Percentiles rank a stretch among this genome's conserved stretches.
Evolutionary conservation across 306 rosid species (phyloP).

Genomic region (Medicago truncatula): DNA sequence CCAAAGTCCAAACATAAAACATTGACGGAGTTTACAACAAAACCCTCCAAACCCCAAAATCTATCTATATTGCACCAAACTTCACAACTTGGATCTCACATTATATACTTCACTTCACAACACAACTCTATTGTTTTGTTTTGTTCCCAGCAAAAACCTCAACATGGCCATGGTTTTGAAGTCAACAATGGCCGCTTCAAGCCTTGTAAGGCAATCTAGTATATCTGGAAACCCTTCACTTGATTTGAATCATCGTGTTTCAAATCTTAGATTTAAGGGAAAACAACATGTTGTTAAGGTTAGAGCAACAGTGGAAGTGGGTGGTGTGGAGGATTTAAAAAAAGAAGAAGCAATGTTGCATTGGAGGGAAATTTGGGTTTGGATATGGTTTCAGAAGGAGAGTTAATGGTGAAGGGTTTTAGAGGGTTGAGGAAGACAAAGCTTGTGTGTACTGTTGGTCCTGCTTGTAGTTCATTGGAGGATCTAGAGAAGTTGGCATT

Average conservation of each 20-base stretch:
- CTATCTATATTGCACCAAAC: background rate
- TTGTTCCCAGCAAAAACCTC: background rate
- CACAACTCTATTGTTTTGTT: background rate
- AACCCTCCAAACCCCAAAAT: slow-evolving; percentile 11
- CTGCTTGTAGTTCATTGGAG: slow-evolving; percentile 69
- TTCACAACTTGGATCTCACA: slow-evolving; percentile 14
- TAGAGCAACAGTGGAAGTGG: slow-evolving; percentile 55
- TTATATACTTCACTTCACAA: slow-evolving; percentile 16
- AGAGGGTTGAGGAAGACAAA: slow-evolving; percentile 89
- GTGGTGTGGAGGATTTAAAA: slow-evolving; percentile 50
- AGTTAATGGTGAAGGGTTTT: slow-evolving; percentile 76
- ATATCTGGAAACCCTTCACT: slow-evolving; percentile 35
- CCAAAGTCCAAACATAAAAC: slow-evolving; percentile 38
- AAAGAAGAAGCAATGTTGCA: slow-evolving; percentile 39
- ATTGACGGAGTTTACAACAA: slow-evolving; percentile 55
- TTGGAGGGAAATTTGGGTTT: slow-evolving; percentile 59
- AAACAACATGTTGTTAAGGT: slow-evolving; percentile 44
- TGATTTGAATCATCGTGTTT: slow-evolving; percentile 35
- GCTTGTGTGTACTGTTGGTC: slow-evolving; percentile 86
- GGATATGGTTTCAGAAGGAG: slow-evolving; percentile 77
- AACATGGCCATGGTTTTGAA: background rate
- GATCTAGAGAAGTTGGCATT: slow-evolving; percentile 78
- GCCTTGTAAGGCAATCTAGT: slow-evolving; percentile 34
- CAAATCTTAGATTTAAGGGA: slow-evolving; percentile 34
- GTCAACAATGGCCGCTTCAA: slow-evolving; percentile 64